A percentile compares a stretch with the other conserved stretches of the same genome.
phyloP scores from a whole-genome alignment of 352 stramenopile species.

The Hyaloperonospora arabidopsidis region DNA sequence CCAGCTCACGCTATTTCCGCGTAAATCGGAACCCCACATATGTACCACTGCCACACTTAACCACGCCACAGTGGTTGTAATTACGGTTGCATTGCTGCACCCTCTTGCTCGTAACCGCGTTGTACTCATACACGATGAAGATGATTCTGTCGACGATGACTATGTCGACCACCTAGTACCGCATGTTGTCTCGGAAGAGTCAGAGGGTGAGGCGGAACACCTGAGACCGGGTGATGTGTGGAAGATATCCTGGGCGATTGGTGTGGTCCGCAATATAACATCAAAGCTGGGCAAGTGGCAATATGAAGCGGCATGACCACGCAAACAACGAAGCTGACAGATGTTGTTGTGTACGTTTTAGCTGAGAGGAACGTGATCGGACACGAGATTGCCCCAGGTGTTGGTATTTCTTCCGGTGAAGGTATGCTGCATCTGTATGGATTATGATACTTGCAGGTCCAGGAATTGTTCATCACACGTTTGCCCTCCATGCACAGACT shows the following conservation, averaged over 20 bases:
- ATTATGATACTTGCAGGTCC: neutral
- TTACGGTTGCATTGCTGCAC: constrained; percentile 79
- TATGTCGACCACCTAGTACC: constrained; percentile 41
- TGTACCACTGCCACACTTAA: constrained; percentile 39
- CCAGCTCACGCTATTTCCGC: constrained; percentile 86
- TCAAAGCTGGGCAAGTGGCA: constrained; percentile 33
- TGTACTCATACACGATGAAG: constrained; percentile 25
- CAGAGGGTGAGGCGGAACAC: constrained; percentile 39
- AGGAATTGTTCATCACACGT: neutral
- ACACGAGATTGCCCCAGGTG: constrained; percentile 36
- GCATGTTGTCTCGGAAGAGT: constrained; percentile 41
- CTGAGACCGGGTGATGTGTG: constrained; percentile 45
- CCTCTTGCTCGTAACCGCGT: constrained; percentile 44
- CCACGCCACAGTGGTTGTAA: constrained; percentile 46
- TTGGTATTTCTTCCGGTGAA: constrained; percentile 20
- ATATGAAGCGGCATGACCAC: neutral
- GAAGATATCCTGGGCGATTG: constrained; percentile 55
- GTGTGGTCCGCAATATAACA: constrained; percentile 50
- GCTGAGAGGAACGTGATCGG: constrained; percentile 37
- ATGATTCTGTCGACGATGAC: constrained; percentile 30
- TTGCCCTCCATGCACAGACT: constrained; percentile 16
- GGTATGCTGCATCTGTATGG: constrained; percentile 17
- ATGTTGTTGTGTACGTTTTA: constrained; percentile 10
- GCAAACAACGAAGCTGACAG: neutral
- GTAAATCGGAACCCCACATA: constrained; percentile 71